phyloP scores from a whole-genome alignment of 495 filamentous ascomycete species.

The Choiromyces venosus region DNA sequence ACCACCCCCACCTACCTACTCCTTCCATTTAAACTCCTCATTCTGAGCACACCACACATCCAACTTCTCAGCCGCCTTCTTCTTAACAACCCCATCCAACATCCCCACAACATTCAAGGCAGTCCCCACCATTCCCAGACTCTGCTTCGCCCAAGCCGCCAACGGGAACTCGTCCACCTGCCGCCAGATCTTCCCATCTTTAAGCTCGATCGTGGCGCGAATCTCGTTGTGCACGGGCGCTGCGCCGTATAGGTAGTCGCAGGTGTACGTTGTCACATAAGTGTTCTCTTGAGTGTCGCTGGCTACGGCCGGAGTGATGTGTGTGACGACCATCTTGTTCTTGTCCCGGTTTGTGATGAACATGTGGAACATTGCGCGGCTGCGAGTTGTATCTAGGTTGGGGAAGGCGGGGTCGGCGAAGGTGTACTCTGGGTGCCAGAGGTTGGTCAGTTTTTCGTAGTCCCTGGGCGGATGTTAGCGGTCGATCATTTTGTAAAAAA shows the following conservation, averaged over 20 bases:
- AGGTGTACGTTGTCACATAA: conserved; percentile 18
- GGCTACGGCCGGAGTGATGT: conserved; percentile 9
- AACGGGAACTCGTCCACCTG: conserved; percentile 24
- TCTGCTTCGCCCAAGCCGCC: conserved; percentile 20
- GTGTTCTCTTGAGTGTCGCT: conserved; percentile 7
- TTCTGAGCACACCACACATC: conserved; percentile 20
- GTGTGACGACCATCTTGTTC: conserved; percentile 14
- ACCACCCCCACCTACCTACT: neutral
- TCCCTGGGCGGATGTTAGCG: conserved; percentile 6
- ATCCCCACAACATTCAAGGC: conserved; percentile 9
- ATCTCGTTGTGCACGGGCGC: conserved; percentile 18
- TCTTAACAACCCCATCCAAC: conserved; percentile 7
- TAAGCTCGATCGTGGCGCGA: conserved; percentile 9
- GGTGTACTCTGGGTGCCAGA: conserved; percentile 27
- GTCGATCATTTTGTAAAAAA: neutral
- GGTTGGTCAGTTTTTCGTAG: conserved; percentile 15
- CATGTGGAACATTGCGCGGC: conserved; percentile 26
- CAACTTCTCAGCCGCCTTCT: conserved; percentile 19
- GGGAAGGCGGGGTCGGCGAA: conserved; percentile 28
- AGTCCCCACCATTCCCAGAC: conserved; percentile 15
- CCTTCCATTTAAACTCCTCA: conserved; percentile 16
- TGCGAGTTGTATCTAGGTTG: conserved; percentile 3
- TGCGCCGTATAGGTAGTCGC: conserved; percentile 17
- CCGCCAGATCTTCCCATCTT: conserved; percentile 15
- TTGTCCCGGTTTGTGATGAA: conserved; percentile 13